phyloP scores from a whole-genome alignment of 2,329 filamentous ascomycete genomes.

The Neopestalotiopsis sp. region DNA sequence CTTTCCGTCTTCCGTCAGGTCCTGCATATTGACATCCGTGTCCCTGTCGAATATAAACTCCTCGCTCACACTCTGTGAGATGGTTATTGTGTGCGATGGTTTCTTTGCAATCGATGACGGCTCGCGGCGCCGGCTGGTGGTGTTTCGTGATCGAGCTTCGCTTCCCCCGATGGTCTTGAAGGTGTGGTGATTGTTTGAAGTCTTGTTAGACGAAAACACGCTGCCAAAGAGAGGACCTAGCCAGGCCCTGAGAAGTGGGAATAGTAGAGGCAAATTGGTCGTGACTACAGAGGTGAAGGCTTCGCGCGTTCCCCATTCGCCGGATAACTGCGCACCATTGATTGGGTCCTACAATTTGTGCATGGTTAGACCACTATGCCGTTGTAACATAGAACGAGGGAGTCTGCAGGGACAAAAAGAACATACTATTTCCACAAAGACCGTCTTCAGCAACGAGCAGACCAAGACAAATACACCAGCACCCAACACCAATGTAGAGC shows the following conservation, averaged over 20 bases:
- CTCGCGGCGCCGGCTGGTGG: slow-evolving; percentile 27
- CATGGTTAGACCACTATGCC: not conserved
- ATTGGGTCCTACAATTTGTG: slow-evolving; percentile 38
- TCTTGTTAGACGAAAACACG: slow-evolving; percentile 42
- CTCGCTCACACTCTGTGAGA: slow-evolving; percentile 48
- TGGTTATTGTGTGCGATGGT: slow-evolving; percentile 25
- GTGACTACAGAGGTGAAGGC: slow-evolving; percentile 48
- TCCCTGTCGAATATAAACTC: slow-evolving; percentile 45
- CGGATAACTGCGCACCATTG: slow-evolving; percentile 45
- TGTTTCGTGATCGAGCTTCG: slow-evolving; percentile 23
- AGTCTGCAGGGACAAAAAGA: not conserved
- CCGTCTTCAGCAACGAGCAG: slow-evolving; percentile 42
- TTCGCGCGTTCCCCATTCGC: slow-evolving; percentile 49
- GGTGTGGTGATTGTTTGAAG: slow-evolving; percentile 41
- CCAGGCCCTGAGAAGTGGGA: slow-evolving; percentile 47
- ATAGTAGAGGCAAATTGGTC: slow-evolving; percentile 49
- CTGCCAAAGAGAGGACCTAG: slow-evolving; percentile 38
- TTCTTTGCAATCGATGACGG: slow-evolving; percentile 30
- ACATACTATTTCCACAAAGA: slow-evolving; percentile 41
- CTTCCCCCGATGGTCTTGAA: slow-evolving; percentile 43
- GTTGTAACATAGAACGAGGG: not conserved
- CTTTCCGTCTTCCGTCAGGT: slow-evolving; percentile 25
- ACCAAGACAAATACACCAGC: slow-evolving; percentile 45
- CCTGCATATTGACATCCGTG: slow-evolving; percentile 42
- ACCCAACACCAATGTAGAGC: slow-evolving; percentile 40